Percentiles rank a stretch among this genome's conserved stretches.
phyloP scores from a whole-genome alignment of 2,329 filamentous ascomycete genomes.

The Hymenoscyphus scutula region DNA sequence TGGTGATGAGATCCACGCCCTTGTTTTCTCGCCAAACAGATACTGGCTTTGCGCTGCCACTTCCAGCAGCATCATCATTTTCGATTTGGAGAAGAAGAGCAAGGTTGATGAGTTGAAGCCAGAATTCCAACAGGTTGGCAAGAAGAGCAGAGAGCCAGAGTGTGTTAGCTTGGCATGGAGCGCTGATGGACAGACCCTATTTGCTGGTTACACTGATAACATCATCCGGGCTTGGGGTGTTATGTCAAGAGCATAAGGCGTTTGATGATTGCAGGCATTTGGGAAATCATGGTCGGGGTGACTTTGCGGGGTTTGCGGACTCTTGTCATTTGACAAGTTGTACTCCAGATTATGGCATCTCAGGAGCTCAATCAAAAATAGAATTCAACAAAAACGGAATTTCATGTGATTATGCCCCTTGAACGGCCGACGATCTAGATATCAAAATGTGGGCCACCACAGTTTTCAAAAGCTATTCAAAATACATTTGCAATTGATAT shows the following conservation, averaged over 20 bases:
- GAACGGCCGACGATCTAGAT: conserved; percentile 1
- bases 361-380: conserved; percentile 35
- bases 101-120: conserved; percentile 99
- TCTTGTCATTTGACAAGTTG: conserved; percentile 35
- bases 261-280: conserved; percentile 28
- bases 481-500: neutral
- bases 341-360: conserved; percentile 36
- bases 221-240: conserved; percentile 97
- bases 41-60: conserved; percentile 99
- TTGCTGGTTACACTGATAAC: conserved; percentile 99
- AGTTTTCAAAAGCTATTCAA: neutral
- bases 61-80: conserved; percentile 98
- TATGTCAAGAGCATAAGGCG: conserved; percentile 80
- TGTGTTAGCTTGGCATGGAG: conserved; percentile 97
- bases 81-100: conserved; percentile 99
- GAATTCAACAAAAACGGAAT: conserved; percentile 14
- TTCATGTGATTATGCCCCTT: conserved; percentile 13
- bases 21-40: conserved; percentile 99
- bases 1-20: conserved; percentile 99
- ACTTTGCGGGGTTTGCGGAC: conserved; percentile 35
- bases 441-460: conserved; percentile 2
- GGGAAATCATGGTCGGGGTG: conserved; percentile 32
- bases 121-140: conserved; percentile 91
- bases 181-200: conserved; percentile 97
- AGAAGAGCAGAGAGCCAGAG: conserved; percentile 99